Conservation (phyloP, 2,329 filamentous ascomycete genomes). For the Colletotrichum tabaci region DNA sequence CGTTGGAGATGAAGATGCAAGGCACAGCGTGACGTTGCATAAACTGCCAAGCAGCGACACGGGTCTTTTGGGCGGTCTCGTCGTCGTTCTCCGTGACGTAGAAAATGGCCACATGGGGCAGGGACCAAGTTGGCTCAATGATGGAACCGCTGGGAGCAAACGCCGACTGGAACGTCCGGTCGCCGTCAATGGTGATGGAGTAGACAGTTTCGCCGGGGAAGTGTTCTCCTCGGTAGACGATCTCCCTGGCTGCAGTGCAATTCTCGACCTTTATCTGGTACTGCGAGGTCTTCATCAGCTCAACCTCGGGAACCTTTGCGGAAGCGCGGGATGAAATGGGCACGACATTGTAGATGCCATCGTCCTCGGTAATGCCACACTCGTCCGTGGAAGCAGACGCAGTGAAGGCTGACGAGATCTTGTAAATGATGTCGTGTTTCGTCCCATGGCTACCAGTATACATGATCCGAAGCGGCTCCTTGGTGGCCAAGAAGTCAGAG, state of each 20-base stretch:
- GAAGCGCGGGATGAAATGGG: slow-evolving; percentile 65
- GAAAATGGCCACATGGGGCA: slow-evolving; percentile 66
- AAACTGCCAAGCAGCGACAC: slow-evolving; percentile 61
- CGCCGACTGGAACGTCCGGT: slow-evolving; percentile 55
- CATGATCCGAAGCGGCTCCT: slow-evolving; percentile 63
- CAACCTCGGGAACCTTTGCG: slow-evolving; percentile 61
- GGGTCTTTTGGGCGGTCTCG: slow-evolving; percentile 54
- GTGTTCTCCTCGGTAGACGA: slow-evolving; percentile 45
- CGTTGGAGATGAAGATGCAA: slow-evolving; percentile 64
- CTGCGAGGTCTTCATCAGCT: slow-evolving; percentile 66
- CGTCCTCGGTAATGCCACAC: slow-evolving; percentile 44
- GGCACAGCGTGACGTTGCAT: slow-evolving; percentile 63
- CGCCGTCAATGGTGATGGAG: slow-evolving; percentile 58
- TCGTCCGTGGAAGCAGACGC: slow-evolving; percentile 52
- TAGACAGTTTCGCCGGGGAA: slow-evolving; percentile 51
- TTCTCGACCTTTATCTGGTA: slow-evolving; percentile 67
- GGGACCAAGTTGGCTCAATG: slow-evolving; percentile 60
- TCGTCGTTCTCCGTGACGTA: slow-evolving; percentile 63
- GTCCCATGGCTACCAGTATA: slow-evolving; percentile 62
- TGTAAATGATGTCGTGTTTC: slow-evolving; percentile 59
- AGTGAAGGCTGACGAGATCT: slow-evolving; percentile 64
- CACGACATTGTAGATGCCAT: slow-evolving; percentile 66
- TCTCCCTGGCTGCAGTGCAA: slow-evolving; percentile 58
- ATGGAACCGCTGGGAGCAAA: slow-evolving; percentile 54
- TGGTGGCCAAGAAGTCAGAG: slow-evolving; percentile 59